Evolutionary conservation across 108 stramenopile species (phyloP), one percentile per base, ranked within the genome.

Genomic region (Fragilaria radians): DNA sequence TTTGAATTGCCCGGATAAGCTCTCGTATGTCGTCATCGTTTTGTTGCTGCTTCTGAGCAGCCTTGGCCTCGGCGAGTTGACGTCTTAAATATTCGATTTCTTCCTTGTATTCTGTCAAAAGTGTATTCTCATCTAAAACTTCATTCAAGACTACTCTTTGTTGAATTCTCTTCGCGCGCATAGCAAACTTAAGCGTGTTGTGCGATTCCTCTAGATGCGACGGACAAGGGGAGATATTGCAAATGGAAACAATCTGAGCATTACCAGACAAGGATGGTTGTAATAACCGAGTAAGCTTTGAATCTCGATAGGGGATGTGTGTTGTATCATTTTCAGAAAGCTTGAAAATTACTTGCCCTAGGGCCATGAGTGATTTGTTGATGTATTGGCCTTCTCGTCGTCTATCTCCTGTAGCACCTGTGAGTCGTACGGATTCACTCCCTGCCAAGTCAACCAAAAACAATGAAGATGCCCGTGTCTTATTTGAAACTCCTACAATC

Each of bases 321-420:
- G 50, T 54, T 22, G 51, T 30, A 54, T 54, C 45, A 22, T 34
- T 11, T 66, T 96, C 92, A 11, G 72, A 68, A 4, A 95, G 61
- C 51, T 84, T 78, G 61, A 84, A 76, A 14, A 97, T 95, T 19
- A 96, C 93, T 52, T 95, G 89, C 3, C 91, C 88, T 31, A 99
- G 74, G 3, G 96, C 85, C 64, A 97, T 87, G 21, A 99, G 85
- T 21, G 86, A 86, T 60, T 95, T 88, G 78, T 99, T 99, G 64
- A 99, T 99, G 65, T 95, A 95, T 31, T 95, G 94, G 2, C 96
- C 97, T 71, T 99, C 98, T 68, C 91, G 87, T 49, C 81, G 85
- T 33, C 98, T 86, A 7, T 72, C 75, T 4, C 92, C 87, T 24
- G 77, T 80, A 9, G 83, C 77, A 5, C 92, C 92, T 22, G 83